phyloP scores from a whole-genome alignment of 495 filamentous ascomycete genomes.

The Podospora comata region DNA sequence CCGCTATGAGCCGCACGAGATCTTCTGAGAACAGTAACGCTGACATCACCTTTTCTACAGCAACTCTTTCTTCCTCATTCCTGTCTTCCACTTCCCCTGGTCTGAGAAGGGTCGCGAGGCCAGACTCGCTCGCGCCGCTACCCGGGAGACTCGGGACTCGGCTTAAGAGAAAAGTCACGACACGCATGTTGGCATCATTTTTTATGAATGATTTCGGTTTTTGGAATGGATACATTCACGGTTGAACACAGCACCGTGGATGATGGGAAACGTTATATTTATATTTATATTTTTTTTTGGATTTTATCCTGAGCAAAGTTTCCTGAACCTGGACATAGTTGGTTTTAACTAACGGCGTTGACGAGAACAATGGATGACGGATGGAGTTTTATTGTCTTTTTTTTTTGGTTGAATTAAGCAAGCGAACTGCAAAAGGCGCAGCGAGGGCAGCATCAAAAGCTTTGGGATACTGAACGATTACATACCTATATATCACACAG shows the following conservation, averaged over 20 bases:
- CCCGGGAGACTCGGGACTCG: slow-evolving; percentile 29
- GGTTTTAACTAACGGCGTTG: neutral
- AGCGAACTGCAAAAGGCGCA: neutral
- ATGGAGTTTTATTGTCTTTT: neutral
- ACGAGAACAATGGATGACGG: neutral
- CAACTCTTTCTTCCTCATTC: slow-evolving; percentile 93
- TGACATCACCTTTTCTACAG: slow-evolving; percentile 32
- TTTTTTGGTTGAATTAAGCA: neutral
- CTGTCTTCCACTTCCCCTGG: slow-evolving; percentile 97
- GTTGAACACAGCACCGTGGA: neutral
- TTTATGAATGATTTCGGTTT: neutral
- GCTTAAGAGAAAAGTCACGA: neutral
- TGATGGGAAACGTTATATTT: slow-evolving; percentile 4
- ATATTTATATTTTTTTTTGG: neutral
- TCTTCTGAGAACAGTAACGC: slow-evolving; percentile 13
- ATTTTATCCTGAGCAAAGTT: neutral
- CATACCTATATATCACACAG: neutral
- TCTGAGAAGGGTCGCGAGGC: slow-evolving; percentile 74
- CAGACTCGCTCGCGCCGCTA: slow-evolving; percentile 40
- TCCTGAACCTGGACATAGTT: neutral
- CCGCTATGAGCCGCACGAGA: slow-evolving; percentile 10
- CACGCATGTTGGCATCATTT: neutral
- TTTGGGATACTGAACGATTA: neutral
- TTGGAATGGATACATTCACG: slow-evolving; percentile 4
- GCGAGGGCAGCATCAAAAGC: neutral